phyloP scores from a whole-genome alignment of 2,329 filamentous ascomycete genomes.

The Xylariales sp. region DNA sequence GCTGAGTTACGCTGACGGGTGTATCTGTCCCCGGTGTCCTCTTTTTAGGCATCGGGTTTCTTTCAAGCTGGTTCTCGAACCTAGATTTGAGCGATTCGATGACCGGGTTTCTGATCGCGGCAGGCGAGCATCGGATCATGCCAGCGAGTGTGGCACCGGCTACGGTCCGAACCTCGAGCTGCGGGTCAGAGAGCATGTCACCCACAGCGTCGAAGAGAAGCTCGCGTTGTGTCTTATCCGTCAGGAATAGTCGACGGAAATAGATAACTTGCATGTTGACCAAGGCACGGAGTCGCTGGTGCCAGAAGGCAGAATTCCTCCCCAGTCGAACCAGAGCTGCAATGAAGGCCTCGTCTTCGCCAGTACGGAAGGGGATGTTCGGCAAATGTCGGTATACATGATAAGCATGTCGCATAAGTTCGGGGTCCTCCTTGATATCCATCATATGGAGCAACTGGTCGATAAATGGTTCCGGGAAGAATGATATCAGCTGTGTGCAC shows the following conservation, averaged over 20 bases:
- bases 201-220: slow-evolving; percentile 89
- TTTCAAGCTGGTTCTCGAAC: slow-evolving; percentile 72
- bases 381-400: slow-evolving; percentile 95
- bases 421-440: slow-evolving; percentile 98
- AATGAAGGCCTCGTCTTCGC: slow-evolving; percentile 82
- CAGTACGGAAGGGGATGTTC: slow-evolving; percentile 86
- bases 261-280: slow-evolving; percentile 99
- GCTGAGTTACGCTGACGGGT: slow-evolving; percentile 65
- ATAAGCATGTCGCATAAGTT: slow-evolving; percentile 90
- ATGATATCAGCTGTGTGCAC: slow-evolving; percentile 83
- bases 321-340: slow-evolving; percentile 84
- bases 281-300: slow-evolving; percentile 88
- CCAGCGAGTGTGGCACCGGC: slow-evolving; percentile 91
- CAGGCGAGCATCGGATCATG: slow-evolving; percentile 95
- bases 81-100: slow-evolving; percentile 71
- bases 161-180: slow-evolving; percentile 90
- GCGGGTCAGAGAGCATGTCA: slow-evolving; percentile 85
- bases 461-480: slow-evolving; percentile 87
- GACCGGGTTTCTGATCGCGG: slow-evolving; percentile 70
- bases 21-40: slow-evolving; percentile 63
- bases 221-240: slow-evolving; percentile 68
- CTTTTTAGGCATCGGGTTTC: slow-evolving; percentile 83
- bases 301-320: slow-evolving; percentile 80
- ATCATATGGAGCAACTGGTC: slow-evolving; percentile 98
- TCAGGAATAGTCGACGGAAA: slow-evolving; percentile 91